A percentile compares a stretch with the other conserved stretches of the same genome.
These are phyloP conservation scores for Lepidium campestre DNA, from an alignment of 441 rosid species.

Conservation along the genomic window DNA sequence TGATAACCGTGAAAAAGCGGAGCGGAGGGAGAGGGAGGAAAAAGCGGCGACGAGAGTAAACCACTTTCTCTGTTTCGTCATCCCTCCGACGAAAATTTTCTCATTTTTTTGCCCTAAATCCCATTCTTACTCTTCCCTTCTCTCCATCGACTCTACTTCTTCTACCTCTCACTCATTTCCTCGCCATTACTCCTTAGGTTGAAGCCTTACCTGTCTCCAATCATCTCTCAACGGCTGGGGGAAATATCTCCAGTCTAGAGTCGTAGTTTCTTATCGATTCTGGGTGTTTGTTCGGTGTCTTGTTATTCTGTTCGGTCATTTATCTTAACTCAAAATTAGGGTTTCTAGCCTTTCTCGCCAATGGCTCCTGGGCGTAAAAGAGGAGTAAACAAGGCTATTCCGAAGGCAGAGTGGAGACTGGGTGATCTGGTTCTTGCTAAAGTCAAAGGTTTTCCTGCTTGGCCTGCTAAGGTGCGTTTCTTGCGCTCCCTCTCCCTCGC, in stretches of 20 bases:
- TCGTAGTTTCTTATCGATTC: neutral
- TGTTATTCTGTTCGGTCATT: neutral
- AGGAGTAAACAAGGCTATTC: constrained; percentile 69
- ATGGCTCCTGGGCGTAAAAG: constrained; percentile 94
- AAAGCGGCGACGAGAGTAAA: constrained; percentile 19
- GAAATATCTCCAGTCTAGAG: neutral
- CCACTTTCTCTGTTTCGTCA: neutral
- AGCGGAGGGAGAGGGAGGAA: neutral
- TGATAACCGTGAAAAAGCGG: neutral
- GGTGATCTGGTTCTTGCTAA: constrained; percentile 99
- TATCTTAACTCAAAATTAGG: constrained; percentile 16
- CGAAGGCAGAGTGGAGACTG: constrained; percentile 57
- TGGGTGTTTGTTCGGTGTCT: neutral
- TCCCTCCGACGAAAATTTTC: neutral
- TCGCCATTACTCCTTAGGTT: neutral
- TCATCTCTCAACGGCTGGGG: neutral
- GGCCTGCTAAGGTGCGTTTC: constrained; percentile 93
- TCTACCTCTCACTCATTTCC: neutral
- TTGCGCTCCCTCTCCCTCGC: neutral
- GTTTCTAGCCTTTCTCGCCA: constrained; percentile 25
- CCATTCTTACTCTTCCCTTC: neutral
- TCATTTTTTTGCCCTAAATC: neutral
- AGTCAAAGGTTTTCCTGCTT: constrained; percentile 97
- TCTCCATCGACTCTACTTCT: neutral
- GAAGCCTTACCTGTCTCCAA: constrained; percentile 6